Evolutionary conservation across 495 filamentous ascomycete species (phyloP).

Genomic region (Aspergillus kassunensis): DNA sequence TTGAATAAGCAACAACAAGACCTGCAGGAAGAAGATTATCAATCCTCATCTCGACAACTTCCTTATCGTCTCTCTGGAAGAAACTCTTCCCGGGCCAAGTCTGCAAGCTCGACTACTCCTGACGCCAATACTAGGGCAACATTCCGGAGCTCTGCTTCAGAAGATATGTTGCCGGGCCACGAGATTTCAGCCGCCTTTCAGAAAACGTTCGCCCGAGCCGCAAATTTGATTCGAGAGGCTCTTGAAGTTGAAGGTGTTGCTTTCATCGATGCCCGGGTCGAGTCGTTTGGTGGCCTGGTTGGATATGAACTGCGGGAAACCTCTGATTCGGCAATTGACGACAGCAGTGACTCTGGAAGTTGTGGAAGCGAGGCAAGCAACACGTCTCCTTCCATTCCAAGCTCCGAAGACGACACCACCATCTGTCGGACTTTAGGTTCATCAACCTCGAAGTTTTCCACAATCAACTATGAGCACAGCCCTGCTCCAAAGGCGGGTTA

Average conservation of each 20-base stretch:
- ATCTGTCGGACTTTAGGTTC: slow-evolving; percentile 16
- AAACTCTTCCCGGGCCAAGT: too few species aligned
- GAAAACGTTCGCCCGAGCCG: slow-evolving; percentile 30
- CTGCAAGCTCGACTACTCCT: too few species aligned
- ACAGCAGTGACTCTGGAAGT: too few species aligned
- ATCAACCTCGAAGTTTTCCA: slow-evolving; percentile 17
- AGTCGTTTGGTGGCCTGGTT: slow-evolving; percentile 14
- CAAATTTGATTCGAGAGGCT: slow-evolving; percentile 47
- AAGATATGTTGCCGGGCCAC: slow-evolving; percentile 13
- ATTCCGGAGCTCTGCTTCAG: slow-evolving; percentile 6
- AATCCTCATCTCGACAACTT: neutral
- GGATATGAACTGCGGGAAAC: slow-evolving; percentile 6
- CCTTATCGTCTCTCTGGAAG: neutral
- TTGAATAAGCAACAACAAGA: slow-evolving; percentile 23
- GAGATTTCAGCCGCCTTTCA: slow-evolving; percentile 3
- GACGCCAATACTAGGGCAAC: neutral
- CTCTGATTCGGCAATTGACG: too few species aligned
- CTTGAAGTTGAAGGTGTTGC: slow-evolving; percentile 50
- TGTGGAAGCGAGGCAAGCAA: neutral
- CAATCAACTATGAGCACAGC: slow-evolving; percentile 17
- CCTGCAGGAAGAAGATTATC: slow-evolving; percentile 10
- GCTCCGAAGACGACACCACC: neutral
- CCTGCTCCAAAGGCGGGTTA: slow-evolving; percentile 24
- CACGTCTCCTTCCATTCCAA: neutral
- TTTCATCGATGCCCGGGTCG: slow-evolving; percentile 45